Base-by-base conservation (phyloP, 2,329 filamentous ascomycete genomes). In the Microdochium bolleyi region DNA sequence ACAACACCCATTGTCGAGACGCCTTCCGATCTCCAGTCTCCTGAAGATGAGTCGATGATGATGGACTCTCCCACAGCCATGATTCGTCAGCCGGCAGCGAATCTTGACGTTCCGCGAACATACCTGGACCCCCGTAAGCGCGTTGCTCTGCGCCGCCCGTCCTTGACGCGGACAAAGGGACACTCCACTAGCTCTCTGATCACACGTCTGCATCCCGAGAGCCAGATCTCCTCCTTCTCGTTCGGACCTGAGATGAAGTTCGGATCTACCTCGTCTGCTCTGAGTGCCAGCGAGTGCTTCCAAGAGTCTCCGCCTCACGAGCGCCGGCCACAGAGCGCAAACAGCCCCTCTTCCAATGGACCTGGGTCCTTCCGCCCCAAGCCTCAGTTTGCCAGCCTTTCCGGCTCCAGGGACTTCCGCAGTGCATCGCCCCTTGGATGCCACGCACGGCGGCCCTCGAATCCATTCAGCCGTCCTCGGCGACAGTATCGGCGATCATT, bases 401-500 rank as follows among this genome's bases (percentile, higher is more conserved):
- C 73, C 51, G 73, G 73, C 44, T 71, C 67, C 50, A 62, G 73
- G 53, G 76, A 78, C 54, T 77, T 82, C 56, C 82, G 81, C 56
- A 88, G 82, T 69, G 90, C 86, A 38, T 95, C 91, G 14, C 91
- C 92, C 32, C 79, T 87, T 56, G 78, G 78, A 54, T 77, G 74
- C 55, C 87, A 92, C 60, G 73, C 85, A 53, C 84, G 91, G 57
- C 89, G 92, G 59, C 79, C 74, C 55, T 87, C 81, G 49, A 91
- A 85, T 67, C 87, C 80, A 53, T 82, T 88, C 59, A 75, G 84
- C 61, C 84, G 90, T 56, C 88, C 88, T 48, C 83, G 92, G 59
- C 95, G 95, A 65, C 89, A 94, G 67, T 92, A 92, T 64, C 85
- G 94, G 55, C 85, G 94, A 59, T 95, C 92, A 24, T 74, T 96